phyloP scores from a whole-genome alignment of 805 yeast genomes.

The Candida manassasensis region DNA sequence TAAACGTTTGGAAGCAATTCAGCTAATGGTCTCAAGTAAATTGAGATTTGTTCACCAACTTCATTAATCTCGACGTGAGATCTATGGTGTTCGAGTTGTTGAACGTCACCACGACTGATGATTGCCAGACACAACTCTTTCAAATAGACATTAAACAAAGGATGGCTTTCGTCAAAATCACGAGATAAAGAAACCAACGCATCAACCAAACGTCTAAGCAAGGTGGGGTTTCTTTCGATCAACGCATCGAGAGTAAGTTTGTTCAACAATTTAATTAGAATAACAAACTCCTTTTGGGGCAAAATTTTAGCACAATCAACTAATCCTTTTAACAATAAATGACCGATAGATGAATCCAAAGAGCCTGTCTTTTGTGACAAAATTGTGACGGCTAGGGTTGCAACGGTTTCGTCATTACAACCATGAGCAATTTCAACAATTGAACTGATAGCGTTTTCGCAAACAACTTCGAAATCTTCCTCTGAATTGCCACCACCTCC shows the following conservation, averaged over 20 bases:
- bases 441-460: conserved; percentile 65
- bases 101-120: conserved; percentile 75
- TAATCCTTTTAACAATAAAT: conserved; percentile 55
- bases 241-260: conserved; percentile 44
- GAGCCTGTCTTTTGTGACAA: conserved; percentile 67
- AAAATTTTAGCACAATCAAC: conserved; percentile 58
- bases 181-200: conserved; percentile 48
- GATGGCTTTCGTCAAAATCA: conserved; percentile 34
- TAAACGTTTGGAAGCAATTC: conserved; percentile 58
- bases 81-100: conserved; percentile 70
- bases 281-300: conserved; percentile 61
- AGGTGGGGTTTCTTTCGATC: conserved; percentile 33
- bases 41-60: conserved; percentile 64
- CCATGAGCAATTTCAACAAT: conserved; percentile 60
- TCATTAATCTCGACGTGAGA: conserved; percentile 67
- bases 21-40: conserved; percentile 71
- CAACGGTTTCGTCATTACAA: conserved; percentile 67
- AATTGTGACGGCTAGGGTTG: conserved; percentile 74
- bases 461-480: conserved; percentile 35
- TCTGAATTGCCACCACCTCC: conserved; percentile 4
- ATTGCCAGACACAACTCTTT: conserved; percentile 63
- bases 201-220: conserved; percentile 38
- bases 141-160: conserved; percentile 54
- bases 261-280: conserved; percentile 56
- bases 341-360: conserved; percentile 49